Evolutionary conservation across 2,329 filamentous ascomycete genomes (phyloP).

Genomic region (Lecanicillium sp.): DNA sequence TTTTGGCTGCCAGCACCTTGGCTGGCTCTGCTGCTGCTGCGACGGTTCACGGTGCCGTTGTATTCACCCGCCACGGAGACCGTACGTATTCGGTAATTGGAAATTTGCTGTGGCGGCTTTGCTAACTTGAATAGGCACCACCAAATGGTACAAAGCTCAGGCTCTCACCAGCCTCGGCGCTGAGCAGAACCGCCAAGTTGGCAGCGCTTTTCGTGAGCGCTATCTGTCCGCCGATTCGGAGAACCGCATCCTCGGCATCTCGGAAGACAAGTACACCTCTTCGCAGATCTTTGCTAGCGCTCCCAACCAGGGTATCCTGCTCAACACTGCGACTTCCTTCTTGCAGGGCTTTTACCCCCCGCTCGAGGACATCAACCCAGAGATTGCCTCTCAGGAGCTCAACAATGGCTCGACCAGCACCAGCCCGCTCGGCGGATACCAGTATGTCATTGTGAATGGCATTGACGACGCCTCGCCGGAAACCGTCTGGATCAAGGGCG

Average conservation of each 20-base stretch:
- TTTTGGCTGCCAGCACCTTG: conserved; percentile 7
- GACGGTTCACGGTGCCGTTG: conserved; percentile 23
- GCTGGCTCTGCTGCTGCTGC: conserved; percentile 18
- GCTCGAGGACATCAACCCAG: conserved; percentile 16
- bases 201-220: too few species aligned
- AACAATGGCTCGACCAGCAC: conserved; percentile 22
- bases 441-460: conserved; percentile 24
- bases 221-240: conserved; percentile 16
- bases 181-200: conserved; percentile 22
- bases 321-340: conserved; percentile 27
- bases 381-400: conserved; percentile 19
- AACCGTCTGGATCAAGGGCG: conserved; percentile 29
- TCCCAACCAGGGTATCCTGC: conserved; percentile 23
- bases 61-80: conserved; percentile 27
- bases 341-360: conserved; percentile 28
- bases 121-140: conserved; percentile 17
- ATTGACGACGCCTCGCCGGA: conserved; percentile 23
- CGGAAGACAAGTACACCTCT: conserved; percentile 21
- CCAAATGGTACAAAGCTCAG: conserved; percentile 26
- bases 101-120: not conserved
- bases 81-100: conserved; percentile 14
- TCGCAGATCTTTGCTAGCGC: conserved; percentile 25
- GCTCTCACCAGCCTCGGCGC: conserved; percentile 25
- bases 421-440: conserved; percentile 24
- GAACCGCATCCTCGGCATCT: conserved; percentile 23